A percentile compares a stretch with the other conserved stretches of the same genome.
Conservation (phyloP, 768 basidiomycete species). For the Trametes villosa region DNA sequence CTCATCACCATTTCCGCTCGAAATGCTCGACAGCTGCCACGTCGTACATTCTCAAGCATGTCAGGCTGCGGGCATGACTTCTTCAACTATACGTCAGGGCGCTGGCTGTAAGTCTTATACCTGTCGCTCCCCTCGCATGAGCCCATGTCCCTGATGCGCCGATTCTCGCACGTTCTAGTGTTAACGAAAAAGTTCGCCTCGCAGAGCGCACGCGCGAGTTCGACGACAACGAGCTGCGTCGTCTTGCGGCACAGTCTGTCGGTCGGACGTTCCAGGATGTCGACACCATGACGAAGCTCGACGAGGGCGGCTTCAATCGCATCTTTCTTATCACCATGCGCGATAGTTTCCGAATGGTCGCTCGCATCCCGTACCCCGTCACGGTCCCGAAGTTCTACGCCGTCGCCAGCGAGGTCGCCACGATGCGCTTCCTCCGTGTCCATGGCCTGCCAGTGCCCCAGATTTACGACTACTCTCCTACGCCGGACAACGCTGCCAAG, state of each 20-base stretch:
- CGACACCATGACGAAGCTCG: conserved; percentile 44
- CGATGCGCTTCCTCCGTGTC: conserved; percentile 33
- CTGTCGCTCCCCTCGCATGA: conserved; percentile 8
- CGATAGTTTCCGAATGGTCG: conserved; percentile 30
- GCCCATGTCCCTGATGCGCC: background rate
- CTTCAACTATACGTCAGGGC: conserved; percentile 33
- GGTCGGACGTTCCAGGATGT: conserved; percentile 43
- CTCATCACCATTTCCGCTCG: background rate
- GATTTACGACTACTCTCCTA: conserved; percentile 38
- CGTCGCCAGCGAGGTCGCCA: conserved; percentile 39
- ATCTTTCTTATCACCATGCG: conserved; percentile 36
- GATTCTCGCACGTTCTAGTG: conserved; percentile 7
- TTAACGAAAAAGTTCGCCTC: conserved; percentile 45
- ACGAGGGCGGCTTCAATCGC: conserved; percentile 44
- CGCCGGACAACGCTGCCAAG: conserved; percentile 31
- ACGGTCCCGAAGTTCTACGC: conserved; percentile 33
- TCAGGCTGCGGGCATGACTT: conserved; percentile 14
- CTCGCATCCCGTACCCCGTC: conserved; percentile 33
- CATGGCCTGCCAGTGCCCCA: conserved; percentile 37
- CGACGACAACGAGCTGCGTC: conserved; percentile 46
- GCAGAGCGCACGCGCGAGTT: conserved; percentile 49
- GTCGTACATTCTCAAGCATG: background rate
- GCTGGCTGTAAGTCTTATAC: conserved; percentile 31
- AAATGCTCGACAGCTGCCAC: background rate
- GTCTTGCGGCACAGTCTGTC: conserved; percentile 51